Conservation (phyloP, 306 rosid genomes). For the Vigna radiata region DNA sequence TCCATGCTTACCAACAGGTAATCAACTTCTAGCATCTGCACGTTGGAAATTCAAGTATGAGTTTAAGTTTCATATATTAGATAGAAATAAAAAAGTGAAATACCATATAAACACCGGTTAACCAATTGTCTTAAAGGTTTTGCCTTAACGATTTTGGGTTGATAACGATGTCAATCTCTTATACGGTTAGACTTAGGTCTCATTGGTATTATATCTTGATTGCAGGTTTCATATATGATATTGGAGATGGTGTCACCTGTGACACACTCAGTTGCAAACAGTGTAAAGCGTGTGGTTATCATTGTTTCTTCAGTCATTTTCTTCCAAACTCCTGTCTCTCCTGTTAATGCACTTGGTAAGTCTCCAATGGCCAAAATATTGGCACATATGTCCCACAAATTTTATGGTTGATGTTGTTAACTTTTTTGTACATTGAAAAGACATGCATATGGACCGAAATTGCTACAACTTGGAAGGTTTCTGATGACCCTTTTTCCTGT, state of each 20-base stretch:
- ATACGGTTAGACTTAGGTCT: too few relatives aligned
- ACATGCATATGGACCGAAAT: background rate
- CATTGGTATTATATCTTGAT: background rate
- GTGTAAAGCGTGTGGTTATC: constrained; percentile 75
- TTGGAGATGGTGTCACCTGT: constrained; percentile 72
- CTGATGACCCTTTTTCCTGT: background rate
- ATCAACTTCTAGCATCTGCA: too few relatives aligned
- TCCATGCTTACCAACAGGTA: constrained; percentile 79
- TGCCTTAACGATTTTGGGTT: too few relatives aligned
- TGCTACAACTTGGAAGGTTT: background rate
- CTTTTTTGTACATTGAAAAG: background rate
- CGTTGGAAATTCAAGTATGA: too few relatives aligned
- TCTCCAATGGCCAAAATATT: background rate
- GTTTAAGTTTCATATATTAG: too few relatives aligned
- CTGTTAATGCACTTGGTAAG: constrained; percentile 63
- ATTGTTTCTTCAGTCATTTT: constrained; percentile 71
- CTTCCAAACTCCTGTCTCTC: constrained; percentile 66
- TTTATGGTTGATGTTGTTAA: constrained; percentile 1
- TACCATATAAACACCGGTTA: fast-evolving
- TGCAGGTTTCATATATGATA: constrained; percentile 76
- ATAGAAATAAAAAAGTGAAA: fast-evolving
- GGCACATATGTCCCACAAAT: background rate
- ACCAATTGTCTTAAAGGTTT: too few relatives aligned
- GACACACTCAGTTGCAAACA: constrained; percentile 77
- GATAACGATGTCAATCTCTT: too few relatives aligned